Conservation (phyloP, 2,329 filamentous ascomycete genomes). For the Neonectria ditissima region DNA sequence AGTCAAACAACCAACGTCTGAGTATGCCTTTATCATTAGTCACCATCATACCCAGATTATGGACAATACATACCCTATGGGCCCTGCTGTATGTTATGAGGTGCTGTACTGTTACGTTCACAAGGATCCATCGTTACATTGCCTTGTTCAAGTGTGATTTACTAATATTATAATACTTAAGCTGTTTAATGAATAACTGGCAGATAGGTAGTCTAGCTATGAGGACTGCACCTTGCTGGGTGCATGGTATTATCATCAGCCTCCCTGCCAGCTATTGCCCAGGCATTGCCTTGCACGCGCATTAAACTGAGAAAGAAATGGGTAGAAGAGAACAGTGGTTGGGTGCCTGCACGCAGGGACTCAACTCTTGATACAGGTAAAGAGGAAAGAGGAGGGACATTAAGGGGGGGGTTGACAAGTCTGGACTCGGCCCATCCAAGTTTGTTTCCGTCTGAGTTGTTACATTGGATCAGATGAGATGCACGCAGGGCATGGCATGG, state of each 20-base stretch:
- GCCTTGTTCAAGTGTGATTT: background rate
- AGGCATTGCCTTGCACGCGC: background rate
- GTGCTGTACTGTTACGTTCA: background rate
- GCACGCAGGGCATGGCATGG: no score
- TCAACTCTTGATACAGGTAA: background rate
- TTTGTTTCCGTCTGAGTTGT: background rate
- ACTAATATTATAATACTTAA: background rate
- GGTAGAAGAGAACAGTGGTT: conserved; percentile 3
- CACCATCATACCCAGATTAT: background rate
- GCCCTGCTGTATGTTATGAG: background rate
- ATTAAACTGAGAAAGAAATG: background rate
- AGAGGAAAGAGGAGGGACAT: background rate
- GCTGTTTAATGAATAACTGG: background rate
- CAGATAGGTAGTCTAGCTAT: background rate
- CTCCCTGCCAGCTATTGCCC: background rate
- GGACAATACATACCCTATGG: background rate
- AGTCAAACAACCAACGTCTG: no score
- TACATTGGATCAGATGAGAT: background rate
- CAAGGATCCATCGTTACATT: no score
- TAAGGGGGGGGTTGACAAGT: background rate
- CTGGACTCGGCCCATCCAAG: background rate
- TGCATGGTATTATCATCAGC: background rate
- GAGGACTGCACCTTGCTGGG: background rate
- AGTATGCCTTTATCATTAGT: background rate
- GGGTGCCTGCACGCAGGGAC: background rate